Conservation (phyloP, 306 rosid genomes). For the Quercus robur region DNA sequence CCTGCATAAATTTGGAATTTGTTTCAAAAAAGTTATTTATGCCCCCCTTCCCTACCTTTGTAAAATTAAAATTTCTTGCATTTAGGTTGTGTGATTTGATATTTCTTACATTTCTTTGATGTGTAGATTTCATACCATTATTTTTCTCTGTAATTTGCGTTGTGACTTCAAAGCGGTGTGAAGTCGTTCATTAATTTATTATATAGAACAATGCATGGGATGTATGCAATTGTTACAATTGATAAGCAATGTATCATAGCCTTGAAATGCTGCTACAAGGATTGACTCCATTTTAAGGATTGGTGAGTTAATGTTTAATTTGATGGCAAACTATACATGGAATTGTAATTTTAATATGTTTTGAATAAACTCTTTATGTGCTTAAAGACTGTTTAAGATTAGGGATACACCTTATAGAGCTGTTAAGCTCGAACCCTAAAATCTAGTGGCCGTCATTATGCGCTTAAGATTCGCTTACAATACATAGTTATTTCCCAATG, state of each 20-base stretch:
- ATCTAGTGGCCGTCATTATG: too few relatives aligned
- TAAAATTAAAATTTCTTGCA: conserved; percentile 39
- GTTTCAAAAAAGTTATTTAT: conserved; percentile 20
- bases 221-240: conserved; percentile 19
- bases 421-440: too few relatives aligned
- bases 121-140: conserved; percentile 48
- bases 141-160: conserved; percentile 36
- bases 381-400: background rate
- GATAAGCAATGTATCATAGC: conserved; percentile 6
- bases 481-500: too few relatives aligned
- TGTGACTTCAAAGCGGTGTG: conserved; percentile 35
- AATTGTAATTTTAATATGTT: background rate
- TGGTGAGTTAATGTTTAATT: background rate
- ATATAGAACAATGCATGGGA: conserved; percentile 12
- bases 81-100: conserved; percentile 42
- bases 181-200: conserved; percentile 20
- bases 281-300: background rate
- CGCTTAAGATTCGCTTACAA: too few relatives aligned
- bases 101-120: conserved; percentile 32
- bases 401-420: background rate
- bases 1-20: conserved; percentile 29
- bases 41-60: conserved; percentile 18
- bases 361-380: background rate
- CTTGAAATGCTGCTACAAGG: conserved; percentile 25
- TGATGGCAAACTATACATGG: background rate